These are phyloP conservation scores for Maudiozyma barnettii DNA, from an alignment of 805 yeast species.

Conservation along the genomic window DNA sequence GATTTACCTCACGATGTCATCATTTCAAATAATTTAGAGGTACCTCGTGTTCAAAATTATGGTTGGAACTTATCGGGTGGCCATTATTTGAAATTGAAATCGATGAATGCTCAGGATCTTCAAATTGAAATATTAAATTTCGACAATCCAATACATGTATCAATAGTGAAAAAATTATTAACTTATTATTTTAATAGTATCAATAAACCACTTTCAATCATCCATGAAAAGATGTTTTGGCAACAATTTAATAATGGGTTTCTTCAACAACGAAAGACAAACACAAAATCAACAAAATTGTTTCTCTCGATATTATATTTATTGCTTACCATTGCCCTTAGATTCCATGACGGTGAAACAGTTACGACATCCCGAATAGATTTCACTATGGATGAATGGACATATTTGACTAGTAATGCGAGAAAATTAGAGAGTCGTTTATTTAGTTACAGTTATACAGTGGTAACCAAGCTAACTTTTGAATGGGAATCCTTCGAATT, in stretches of 20 bases:
- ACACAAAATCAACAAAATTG: slow-evolving; percentile 31
- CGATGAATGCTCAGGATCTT: not conserved
- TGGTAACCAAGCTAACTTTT: slow-evolving; percentile 33
- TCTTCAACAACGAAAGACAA: slow-evolving; percentile 17
- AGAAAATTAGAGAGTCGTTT: slow-evolving; percentile 33
- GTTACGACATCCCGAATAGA: slow-evolving; percentile 3
- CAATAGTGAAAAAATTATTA: slow-evolving; percentile 28
- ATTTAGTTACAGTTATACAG: slow-evolving; percentile 33
- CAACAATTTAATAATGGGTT: slow-evolving; percentile 36
- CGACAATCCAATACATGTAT: slow-evolving; percentile 14
- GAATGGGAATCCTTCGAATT: slow-evolving; percentile 46
- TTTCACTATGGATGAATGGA: slow-evolving; percentile 10
- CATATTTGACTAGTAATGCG: slow-evolving; percentile 5
- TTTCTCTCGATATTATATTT: slow-evolving; percentile 44
- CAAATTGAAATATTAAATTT: slow-evolving; percentile 8
- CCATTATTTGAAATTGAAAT: slow-evolving; percentile 35
- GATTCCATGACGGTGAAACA: slow-evolving; percentile 38
- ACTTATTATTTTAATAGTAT: slow-evolving; percentile 36
- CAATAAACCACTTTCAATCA: slow-evolving; percentile 43
- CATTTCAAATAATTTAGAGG: slow-evolving; percentile 25
- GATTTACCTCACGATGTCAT: slow-evolving; percentile 29
- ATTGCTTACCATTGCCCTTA: slow-evolving; percentile 40
- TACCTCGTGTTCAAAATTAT: slow-evolving; percentile 52
- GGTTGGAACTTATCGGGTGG: slow-evolving; percentile 62
- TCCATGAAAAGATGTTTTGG: slow-evolving; percentile 46